Percentiles rank a stretch among this genome's conserved stretches.
These are phyloP conservation scores for Alternaria postmessia DNA, from an alignment of 2,329 filamentous ascomycete species.

Conservation along the genomic window DNA sequence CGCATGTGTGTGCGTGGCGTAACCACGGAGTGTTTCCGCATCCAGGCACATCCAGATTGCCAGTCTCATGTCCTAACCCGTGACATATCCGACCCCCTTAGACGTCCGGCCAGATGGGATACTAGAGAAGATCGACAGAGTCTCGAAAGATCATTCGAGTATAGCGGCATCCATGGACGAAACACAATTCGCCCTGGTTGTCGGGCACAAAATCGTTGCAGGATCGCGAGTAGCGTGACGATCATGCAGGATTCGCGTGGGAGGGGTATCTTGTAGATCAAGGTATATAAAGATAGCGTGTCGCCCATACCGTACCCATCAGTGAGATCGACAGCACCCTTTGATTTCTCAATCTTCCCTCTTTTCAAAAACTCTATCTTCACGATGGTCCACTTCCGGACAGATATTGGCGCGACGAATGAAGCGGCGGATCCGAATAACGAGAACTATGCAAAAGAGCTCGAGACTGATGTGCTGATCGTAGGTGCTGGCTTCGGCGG, in stretches of 20 bases:
- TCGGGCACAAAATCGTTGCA: slow-evolving; percentile 3
- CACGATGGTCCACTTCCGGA: slow-evolving; percentile 44
- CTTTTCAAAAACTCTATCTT: neutral
- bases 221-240: slow-evolving; percentile 12
- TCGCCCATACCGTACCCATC: neutral
- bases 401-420: slow-evolving; percentile 42
- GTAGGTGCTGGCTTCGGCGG: slow-evolving; percentile 55
- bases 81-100: slow-evolving; percentile 16
- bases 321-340: slow-evolving; percentile 2
- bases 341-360: neutral
- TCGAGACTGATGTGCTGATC: slow-evolving; percentile 50
- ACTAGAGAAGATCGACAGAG: neutral
- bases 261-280: slow-evolving; percentile 23
- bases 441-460: slow-evolving; percentile 46
- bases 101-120: slow-evolving; percentile 25
- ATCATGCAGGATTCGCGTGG: slow-evolving; percentile 17
- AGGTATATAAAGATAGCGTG: slow-evolving; percentile 27
- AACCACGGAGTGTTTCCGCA: slow-evolving; percentile 16
- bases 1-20: slow-evolving; percentile 16
- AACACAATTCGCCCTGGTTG: slow-evolving; percentile 3
- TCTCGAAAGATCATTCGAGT: neutral
- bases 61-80: neutral
- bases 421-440: slow-evolving; percentile 26
- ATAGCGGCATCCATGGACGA: slow-evolving; percentile 5
- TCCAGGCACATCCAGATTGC: neutral